These are phyloP conservation scores for Diospyros kaki DNA, from an alignment of 148 eudicot genomes.

Conservation along the genomic window DNA sequence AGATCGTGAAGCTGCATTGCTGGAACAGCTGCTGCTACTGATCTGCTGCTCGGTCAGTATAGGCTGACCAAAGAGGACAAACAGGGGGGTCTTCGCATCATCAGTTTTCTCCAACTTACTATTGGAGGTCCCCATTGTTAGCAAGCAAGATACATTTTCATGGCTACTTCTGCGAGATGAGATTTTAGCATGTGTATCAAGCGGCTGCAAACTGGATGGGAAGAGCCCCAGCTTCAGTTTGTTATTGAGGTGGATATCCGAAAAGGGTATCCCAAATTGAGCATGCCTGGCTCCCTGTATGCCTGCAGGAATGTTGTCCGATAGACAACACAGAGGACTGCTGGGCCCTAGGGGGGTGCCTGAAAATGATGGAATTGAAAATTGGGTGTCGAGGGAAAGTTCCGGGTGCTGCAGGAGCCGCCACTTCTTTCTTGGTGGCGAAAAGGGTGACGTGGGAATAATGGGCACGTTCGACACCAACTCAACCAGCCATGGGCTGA, in stretches of 20 bases:
- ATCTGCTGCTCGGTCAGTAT: slow-evolving; percentile 67
- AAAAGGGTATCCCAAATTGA: slow-evolving; percentile 64
- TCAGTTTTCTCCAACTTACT: slow-evolving; percentile 29
- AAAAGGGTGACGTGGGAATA: slow-evolving; percentile 44
- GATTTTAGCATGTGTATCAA: slow-evolving; percentile 23
- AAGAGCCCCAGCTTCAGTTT: slow-evolving; percentile 56
- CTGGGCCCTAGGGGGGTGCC: slow-evolving; percentile 47
- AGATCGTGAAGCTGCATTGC: slow-evolving; percentile 20
- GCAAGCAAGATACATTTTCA: slow-evolving; percentile 44
- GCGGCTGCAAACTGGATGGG: slow-evolving; percentile 30
- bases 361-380: slow-evolving; percentile 40
- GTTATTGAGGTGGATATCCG: slow-evolving; percentile 60
- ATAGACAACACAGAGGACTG: slow-evolving; percentile 43
- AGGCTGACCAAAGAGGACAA: slow-evolving; percentile 63
- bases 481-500: slow-evolving; percentile 62
- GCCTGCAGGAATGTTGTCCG: slow-evolving; percentile 71
- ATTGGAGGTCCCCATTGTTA: slow-evolving; percentile 37
- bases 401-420: slow-evolving; percentile 39
- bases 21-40: slow-evolving; percentile 29
- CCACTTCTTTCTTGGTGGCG: slow-evolving; percentile 49
- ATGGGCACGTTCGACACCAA: slow-evolving; percentile 48
- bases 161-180: slow-evolving; percentile 20
- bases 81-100: slow-evolving; percentile 30
- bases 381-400: slow-evolving; percentile 37
- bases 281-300: slow-evolving; percentile 99